phyloP scores from a whole-genome alignment of 768 basidiomycete species.

The Imleria badia region DNA sequence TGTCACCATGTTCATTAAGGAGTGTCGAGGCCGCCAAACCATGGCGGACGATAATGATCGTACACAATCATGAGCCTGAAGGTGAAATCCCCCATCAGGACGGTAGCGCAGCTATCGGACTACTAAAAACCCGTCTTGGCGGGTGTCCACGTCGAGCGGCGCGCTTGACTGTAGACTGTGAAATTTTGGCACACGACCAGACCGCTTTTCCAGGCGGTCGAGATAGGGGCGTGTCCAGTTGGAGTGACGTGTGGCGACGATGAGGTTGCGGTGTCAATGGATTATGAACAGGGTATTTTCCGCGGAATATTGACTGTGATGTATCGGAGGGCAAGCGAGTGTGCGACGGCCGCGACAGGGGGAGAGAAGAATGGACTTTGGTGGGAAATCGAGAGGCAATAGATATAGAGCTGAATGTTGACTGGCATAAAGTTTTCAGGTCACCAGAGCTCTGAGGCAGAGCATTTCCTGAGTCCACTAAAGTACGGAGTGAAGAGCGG shows the following conservation, averaged over 20 bases:
- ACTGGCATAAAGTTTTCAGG: constrained; percentile 18
- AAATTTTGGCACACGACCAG: constrained; percentile 35
- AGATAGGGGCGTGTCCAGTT: constrained; percentile 2
- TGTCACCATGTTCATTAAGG: constrained; percentile 13
- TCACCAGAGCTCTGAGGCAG: constrained; percentile 7
- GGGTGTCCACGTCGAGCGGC: constrained; percentile 24
- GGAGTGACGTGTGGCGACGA: constrained; percentile 15
- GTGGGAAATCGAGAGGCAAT: constrained; percentile 15
- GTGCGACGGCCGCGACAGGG: constrained; percentile 2
- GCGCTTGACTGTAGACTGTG: constrained; percentile 25
- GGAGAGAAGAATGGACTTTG: constrained; percentile 10
- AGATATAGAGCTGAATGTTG: constrained; percentile 23
- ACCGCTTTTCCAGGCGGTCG: constrained; percentile 10
- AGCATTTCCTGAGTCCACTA: constrained; percentile 17
- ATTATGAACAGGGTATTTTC: constrained; percentile 7
- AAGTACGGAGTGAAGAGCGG: constrained; percentile 25
- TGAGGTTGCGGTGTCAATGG: constrained; percentile 7
- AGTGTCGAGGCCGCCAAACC: constrained; percentile 8
- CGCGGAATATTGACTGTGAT: constrained; percentile 4
- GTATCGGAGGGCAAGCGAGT: constrained; percentile 1
- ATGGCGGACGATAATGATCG: neutral
- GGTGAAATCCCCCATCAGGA: constrained; percentile 3
- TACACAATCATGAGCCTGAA: constrained; percentile 10
- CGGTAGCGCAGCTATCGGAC: constrained; percentile 14
- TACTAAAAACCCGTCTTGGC: constrained; percentile 24